Evolutionary conservation across 345 rosid species (phyloP).

Genomic region (Noccaea bulbosa): DNA sequence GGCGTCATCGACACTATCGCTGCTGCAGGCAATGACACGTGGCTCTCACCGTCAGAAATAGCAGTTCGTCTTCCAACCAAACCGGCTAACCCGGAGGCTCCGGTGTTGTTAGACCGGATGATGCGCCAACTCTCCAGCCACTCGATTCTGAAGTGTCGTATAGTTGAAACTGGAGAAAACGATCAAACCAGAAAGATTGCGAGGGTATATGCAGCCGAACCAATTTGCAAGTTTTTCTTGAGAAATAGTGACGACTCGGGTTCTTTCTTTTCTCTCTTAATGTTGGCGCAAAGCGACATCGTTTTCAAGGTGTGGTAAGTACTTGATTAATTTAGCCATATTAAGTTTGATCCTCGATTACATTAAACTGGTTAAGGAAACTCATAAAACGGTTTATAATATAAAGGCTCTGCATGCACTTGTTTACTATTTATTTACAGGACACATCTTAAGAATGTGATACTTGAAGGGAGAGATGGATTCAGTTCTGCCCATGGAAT

Average conservation of each 20-base stretch:
- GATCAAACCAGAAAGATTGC: no score
- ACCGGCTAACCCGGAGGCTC: conserved; percentile 44
- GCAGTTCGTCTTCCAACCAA: conserved; percentile 30
- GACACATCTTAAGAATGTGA: conserved; percentile 51
- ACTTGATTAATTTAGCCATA: background rate
- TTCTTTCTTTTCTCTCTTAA: conserved; percentile 25
- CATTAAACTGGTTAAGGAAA: background rate
- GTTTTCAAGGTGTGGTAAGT: conserved; percentile 33
- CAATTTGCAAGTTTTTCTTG: conserved; percentile 28
- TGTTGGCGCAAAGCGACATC: conserved; percentile 15
- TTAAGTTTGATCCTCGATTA: background rate
- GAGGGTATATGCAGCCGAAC: conserved; percentile 20
- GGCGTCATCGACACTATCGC: conserved; percentile 52
- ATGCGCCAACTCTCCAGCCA: conserved; percentile 49
- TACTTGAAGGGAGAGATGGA: conserved; percentile 57
- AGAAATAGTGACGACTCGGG: conserved; percentile 22
- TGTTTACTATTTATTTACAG: conserved; percentile 1
- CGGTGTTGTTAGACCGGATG: conserved; percentile 51
- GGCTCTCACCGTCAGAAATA: conserved; percentile 49
- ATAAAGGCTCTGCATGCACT: background rate
- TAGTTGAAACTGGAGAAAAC: conserved; percentile 4
- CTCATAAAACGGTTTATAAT: background rate
- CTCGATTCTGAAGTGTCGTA: conserved; percentile 45
- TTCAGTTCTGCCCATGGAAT: conserved; percentile 58
- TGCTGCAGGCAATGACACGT: conserved; percentile 21